Evolutionary conservation across 306 rosid genomes (phyloP).

Genomic region (Biancaea sappan): DNA sequence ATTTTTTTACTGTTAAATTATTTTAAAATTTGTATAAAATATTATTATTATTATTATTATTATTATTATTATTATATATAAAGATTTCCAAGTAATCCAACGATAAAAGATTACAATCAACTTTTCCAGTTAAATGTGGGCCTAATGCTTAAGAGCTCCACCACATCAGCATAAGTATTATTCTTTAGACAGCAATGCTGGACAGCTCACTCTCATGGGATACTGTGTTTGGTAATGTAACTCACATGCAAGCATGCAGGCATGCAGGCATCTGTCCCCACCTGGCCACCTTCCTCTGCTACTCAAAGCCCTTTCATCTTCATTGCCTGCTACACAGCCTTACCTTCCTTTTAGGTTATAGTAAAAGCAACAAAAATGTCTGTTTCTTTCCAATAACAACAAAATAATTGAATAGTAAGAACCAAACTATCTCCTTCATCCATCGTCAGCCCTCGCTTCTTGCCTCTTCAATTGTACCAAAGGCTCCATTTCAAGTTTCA

Average conservation of each 20-base stretch:
- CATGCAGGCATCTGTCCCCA: constrained; percentile 10
- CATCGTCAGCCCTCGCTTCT: neutral
- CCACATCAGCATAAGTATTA: neutral
- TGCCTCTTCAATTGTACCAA: neutral
- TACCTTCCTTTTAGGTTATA: constrained; percentile 22
- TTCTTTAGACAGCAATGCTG: constrained; percentile 5
- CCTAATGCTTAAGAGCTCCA: neutral
- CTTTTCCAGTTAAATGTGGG: too few relatives aligned
- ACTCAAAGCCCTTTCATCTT: neutral
- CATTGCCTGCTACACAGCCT: neutral
- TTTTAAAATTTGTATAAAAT: too few relatives aligned
- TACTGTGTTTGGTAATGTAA: constrained; percentile 22
- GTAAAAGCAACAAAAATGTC: neutral
- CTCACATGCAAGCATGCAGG: constrained; percentile 51
- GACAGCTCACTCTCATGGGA: constrained; percentile 54
- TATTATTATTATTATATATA: too few relatives aligned
- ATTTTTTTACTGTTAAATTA: too few relatives aligned
- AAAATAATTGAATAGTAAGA: neutral
- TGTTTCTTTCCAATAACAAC: neutral
- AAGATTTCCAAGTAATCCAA: too few relatives aligned
- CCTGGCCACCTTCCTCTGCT: neutral
- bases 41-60: too few relatives aligned
- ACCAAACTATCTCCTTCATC: too few relatives aligned
- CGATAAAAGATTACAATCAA: too few relatives aligned
- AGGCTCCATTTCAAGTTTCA: neutral